A percentile compares a stretch with the other conserved stretches of the same genome.
These are phyloP conservation scores for Podochytrium sp. DNA, from an alignment of 192 early-diverging fungal genomes.

Conservation along the genomic window DNA sequence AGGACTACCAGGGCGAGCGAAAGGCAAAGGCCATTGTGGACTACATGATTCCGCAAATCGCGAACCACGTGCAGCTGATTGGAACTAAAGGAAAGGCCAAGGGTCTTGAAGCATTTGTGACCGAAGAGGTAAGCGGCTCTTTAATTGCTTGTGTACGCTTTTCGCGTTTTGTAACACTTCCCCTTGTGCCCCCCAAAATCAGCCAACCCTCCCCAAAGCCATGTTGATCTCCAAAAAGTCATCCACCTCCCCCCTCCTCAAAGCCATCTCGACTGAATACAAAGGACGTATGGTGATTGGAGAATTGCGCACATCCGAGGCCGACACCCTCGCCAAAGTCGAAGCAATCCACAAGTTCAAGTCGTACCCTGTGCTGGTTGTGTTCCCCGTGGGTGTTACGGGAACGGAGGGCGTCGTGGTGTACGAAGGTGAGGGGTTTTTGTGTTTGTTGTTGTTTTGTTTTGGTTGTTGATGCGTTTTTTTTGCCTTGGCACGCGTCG, in stretches of 20 bases:
- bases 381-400: constrained; percentile 70
- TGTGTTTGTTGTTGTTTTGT: neutral
- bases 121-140: neutral
- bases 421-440: constrained; percentile 58
- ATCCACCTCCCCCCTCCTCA: constrained; percentile 80
- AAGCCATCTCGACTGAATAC: constrained; percentile 81
- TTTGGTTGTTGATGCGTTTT: neutral
- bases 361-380: constrained; percentile 41
- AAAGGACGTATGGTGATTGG: constrained; percentile 71
- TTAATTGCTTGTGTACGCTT: constrained; percentile 9
- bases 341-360: constrained; percentile 29
- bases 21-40: constrained; percentile 78
- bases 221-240: constrained; percentile 80
- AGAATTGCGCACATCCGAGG: constrained; percentile 64
- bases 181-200: neutral
- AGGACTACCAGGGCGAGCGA: constrained; percentile 72
- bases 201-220: constrained; percentile 63
- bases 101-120: constrained; percentile 39
- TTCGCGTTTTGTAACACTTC: neutral
- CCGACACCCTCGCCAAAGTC: constrained; percentile 55
- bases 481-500: neutral
- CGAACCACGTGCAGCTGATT: constrained; percentile 63
- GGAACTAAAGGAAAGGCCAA: constrained; percentile 35
- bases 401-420: constrained; percentile 43
- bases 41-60: constrained; percentile 52